phyloP scores from a whole-genome alignment of 2,329 filamentous ascomycete genomes.

The Ophiosphaerella herpotricha region DNA sequence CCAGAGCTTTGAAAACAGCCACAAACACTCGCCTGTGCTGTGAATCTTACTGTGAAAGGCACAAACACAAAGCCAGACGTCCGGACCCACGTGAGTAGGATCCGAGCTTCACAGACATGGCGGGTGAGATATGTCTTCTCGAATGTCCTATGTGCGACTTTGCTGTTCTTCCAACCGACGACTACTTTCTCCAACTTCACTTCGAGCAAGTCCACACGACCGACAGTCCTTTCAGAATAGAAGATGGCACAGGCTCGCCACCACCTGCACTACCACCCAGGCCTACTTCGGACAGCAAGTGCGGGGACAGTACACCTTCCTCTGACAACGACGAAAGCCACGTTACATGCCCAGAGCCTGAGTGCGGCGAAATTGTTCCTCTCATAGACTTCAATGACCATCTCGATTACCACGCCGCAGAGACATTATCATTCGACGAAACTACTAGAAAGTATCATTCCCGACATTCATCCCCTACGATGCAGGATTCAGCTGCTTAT shows the following conservation, averaged over 20 bases:
- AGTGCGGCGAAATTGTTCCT: conserved; percentile 51
- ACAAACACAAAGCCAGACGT: background rate
- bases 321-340: conserved; percentile 34
- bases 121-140: conserved; percentile 23
- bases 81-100: conserved; percentile 1
- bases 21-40: conserved; percentile 8
- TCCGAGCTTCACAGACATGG: conserved; percentile 17
- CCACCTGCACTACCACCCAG: conserved; percentile 26
- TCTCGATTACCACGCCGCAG: conserved; percentile 50
- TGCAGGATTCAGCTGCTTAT: conserved; percentile 27
- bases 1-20: conserved; percentile 12
- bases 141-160: conserved; percentile 45
- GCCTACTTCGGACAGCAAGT: conserved; percentile 22
- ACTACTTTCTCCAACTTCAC: conserved; percentile 46
- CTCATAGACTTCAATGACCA: conserved; percentile 53
- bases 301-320: conserved; percentile 30
- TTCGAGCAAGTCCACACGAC: conserved; percentile 48
- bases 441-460: conserved; percentile 40
- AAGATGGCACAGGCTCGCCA: conserved; percentile 36
- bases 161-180: conserved; percentile 29
- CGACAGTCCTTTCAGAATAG: conserved; percentile 44
- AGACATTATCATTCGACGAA: conserved; percentile 46
- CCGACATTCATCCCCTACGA: conserved; percentile 36
- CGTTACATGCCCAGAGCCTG: conserved; percentile 48
- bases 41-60: conserved; percentile 5